Evolutionary conservation across 2,329 filamentous ascomycete genomes (phyloP), one percentile per base, ranked within the genome.

Genomic region (Alternaria gaisen): DNA sequence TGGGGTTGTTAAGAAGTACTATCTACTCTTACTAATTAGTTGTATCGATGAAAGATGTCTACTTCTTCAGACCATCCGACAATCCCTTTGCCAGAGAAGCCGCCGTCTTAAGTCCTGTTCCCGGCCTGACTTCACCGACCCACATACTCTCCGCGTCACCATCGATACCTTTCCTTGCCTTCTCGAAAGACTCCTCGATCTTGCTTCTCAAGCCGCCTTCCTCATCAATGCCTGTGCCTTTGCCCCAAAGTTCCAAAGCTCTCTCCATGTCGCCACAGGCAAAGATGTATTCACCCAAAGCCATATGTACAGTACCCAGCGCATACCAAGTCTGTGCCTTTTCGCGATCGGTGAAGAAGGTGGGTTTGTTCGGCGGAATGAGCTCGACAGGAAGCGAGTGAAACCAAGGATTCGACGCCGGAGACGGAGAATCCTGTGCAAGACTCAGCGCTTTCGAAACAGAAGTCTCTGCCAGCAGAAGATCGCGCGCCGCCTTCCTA

Each of bases 181-280:
- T 67, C 38, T 61, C 69, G 67, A 78, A 78, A 40, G 66, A 61
- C 18, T 53, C 36, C 40, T 70, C 67, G 2, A 74, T 69, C 51
- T 62, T 68, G 22, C 56, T 55, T 16, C 59, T 55, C 8, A 61
- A 53, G 1, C 63, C 66, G 0, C 52, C 61, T 16, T 58, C 57
- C 41, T 53, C 53, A 12, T 54, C 44, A 5, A 52, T 18, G 8
- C 56, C 54, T 7, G 50, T 54, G 0, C 61, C 58, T 36, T 48
- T 56, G 1, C 61, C 63, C 63, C 64, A 66, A 44, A 74, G 44
- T 16, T 66, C 63, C 44, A 67, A 10, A 51, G 73, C 73, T 7
- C 76, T 61, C 56, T 78, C 76, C 56, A 76, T 62, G 51, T 75
- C 75, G 1, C 75, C 76, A 2, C 73, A 74, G 5, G 72, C 76